Conservation (phyloP, 176 grass and related monocot species). For the Juncus inflexus region DNA sequence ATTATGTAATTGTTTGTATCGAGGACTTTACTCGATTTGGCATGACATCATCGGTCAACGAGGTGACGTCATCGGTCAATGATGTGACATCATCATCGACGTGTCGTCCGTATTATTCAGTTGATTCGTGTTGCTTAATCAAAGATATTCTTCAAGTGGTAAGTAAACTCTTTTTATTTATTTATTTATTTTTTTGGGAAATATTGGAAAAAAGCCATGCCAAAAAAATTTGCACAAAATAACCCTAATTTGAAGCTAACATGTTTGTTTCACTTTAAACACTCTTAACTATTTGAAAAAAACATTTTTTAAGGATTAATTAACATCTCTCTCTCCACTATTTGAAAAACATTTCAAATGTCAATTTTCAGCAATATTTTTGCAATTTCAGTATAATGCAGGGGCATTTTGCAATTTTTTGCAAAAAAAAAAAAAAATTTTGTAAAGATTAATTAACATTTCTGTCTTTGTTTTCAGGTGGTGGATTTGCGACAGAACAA, state of each 20-base stretch:
- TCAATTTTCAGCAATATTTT: no score
- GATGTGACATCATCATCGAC: background rate
- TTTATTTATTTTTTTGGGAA: conserved; percentile 30
- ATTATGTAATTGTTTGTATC: conserved; percentile 61
- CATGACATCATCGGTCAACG: conserved; percentile 2
- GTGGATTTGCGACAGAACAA: conserved; percentile 39
- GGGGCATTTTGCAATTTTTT: background rate
- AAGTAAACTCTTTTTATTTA: conserved; percentile 47
- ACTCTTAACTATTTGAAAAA: background rate
- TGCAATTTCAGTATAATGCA: no score
- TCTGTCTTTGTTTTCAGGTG: conserved; percentile 45
- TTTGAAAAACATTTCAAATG: no score
- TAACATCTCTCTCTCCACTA: no score
- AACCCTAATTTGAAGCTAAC: no score
- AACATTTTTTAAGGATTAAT: no score
- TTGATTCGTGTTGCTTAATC: conserved; percentile 58
- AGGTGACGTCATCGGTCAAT: background rate
- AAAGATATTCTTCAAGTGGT: conserved; percentile 81
- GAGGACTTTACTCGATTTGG: conserved; percentile 76
- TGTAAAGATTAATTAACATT: background rate
- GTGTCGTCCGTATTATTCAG: conserved; percentile 54
- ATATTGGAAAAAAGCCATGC: background rate
- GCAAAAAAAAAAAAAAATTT: background rate
- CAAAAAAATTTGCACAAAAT: background rate
- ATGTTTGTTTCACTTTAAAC: background rate